A percentile compares a stretch with the other conserved stretches of the same genome.
These are phyloP conservation scores for Sporodiniella umbellata DNA, from an alignment of 371 early-diverging fungal species.

Conservation along the genomic window DNA sequence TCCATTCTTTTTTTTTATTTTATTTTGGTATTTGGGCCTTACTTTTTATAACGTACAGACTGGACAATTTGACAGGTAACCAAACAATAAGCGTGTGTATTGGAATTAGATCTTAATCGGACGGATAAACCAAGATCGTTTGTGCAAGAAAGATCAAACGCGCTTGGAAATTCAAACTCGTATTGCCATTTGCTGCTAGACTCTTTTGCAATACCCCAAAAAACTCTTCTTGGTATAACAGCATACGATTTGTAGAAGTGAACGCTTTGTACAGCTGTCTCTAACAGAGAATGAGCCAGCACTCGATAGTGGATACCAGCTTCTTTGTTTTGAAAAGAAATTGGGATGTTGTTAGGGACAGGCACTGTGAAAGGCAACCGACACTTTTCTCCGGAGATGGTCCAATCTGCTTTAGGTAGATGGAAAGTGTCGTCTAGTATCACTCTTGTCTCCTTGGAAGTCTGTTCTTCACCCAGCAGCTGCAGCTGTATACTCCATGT, in stretches of 20 bases:
- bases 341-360: conserved; percentile 9
- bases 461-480: conserved; percentile 10
- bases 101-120: conserved; percentile 4
- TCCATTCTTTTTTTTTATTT: neutral
- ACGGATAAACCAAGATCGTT: conserved; percentile 1
- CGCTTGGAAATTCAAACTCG: conserved; percentile 17
- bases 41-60: conserved; percentile 7
- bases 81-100: conserved; percentile 1
- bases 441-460: neutral
- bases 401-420: neutral
- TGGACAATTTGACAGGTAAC: conserved; percentile 17
- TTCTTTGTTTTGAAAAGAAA: conserved; percentile 4
- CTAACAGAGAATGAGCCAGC: neutral
- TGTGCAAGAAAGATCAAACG: neutral
- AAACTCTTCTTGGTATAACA: conserved; percentile 7
- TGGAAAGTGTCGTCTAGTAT: conserved; percentile 12
- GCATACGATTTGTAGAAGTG: conserved; percentile 3
- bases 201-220: conserved; percentile 19
- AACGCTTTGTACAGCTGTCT: conserved; percentile 2
- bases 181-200: conserved; percentile 18
- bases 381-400: neutral
- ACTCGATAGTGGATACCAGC: conserved; percentile 3
- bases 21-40: conserved; percentile 1
- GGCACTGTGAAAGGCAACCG: conserved; percentile 3
- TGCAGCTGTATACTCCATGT: conserved; percentile 7